Evolutionary conservation across 2,329 filamentous ascomycete genomes (phyloP), one percentile per base, ranked within the genome.

Genomic region (Teratosphaeria destructans): DNA sequence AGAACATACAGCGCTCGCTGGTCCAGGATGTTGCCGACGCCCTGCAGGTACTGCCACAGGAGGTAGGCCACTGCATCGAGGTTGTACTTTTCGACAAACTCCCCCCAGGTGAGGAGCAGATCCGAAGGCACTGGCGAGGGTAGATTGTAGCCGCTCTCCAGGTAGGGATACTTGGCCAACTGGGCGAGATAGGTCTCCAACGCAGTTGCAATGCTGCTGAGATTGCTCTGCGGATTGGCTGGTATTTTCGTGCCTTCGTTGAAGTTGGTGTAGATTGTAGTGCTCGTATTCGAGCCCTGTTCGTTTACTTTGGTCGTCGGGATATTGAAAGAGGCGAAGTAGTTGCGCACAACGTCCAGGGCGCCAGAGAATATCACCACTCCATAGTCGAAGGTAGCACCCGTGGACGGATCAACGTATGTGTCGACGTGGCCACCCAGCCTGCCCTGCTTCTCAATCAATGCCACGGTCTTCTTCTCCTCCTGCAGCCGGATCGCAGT

Each of bases 371-470:
- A 75, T 39, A 77, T 64, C 16, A 70, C 60, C 3, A 77, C 75
- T 8, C 75, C 75, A 60, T 70, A 72, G 59, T 79, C 72, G 57
- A 74, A 58, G 0, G 67, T 69, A 0, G 62, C 59, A 16, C 70
- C 69, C 5, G 73, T 75, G 0, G 55, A 56, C 14, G 73, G 70
- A 47, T 76, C 76, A 3, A 66, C 70, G 63, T 78, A 82, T 10
- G 78, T 81, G 26, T 79, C 69, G 5, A 77, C 76, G 62, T 82
- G 78, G 2, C 80, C 80, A 52, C 80, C 81, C 61, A 81, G 64
- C 8, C 55, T 57, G 19, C 58, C 56, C 54, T 75, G 64, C 55
- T 70, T 68, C 61, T 80, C 78, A 34, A 79, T 62, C 0, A 80
- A 63, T 1, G 73, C 67, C 23, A 78, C 68, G 3, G 60, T 73